These are phyloP conservation scores for Echium plantagineum DNA, from an alignment of 257 asterid species.

Conservation along the genomic window DNA sequence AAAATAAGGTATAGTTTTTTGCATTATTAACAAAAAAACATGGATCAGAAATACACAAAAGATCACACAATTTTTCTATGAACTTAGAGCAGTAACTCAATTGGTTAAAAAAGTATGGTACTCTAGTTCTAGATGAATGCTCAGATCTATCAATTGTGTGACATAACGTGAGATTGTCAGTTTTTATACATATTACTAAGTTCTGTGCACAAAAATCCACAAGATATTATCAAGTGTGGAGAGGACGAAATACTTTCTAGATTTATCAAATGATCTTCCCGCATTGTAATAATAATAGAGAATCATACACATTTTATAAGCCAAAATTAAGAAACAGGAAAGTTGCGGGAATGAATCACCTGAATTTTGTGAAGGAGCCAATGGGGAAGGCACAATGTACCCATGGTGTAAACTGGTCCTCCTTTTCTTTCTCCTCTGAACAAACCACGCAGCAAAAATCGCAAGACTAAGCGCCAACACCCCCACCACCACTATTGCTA, in stretches of 20 bases:
- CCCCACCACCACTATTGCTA: constrained; percentile 51
- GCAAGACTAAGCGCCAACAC: constrained; percentile 51
- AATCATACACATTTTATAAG: neutral
- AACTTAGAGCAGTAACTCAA: too few relatives aligned
- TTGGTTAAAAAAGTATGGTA: too few relatives aligned
- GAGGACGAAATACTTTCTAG: neutral
- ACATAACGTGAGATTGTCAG: neutral
- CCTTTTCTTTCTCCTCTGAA: constrained; percentile 45
- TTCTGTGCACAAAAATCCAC: neutral
- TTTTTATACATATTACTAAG: neutral
- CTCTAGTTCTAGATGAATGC: neutral
- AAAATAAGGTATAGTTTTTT: neutral
- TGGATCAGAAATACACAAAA: neutral
- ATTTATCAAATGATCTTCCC: neutral
- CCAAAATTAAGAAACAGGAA: neutral
- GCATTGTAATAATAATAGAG: neutral
- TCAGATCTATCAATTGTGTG: neutral
- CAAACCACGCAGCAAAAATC: constrained; percentile 51
- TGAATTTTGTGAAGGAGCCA: constrained; percentile 74
- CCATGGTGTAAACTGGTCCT: constrained; percentile 30
- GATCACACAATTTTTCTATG: neutral
- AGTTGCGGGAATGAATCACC: constrained; percentile 27
- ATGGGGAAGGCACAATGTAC: constrained; percentile 54
- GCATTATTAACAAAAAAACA: neutral
- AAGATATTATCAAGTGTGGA: too few relatives aligned